Percentiles rank a stretch among this genome's conserved stretches.
These are phyloP conservation scores for Cenococcum geophilum DNA, from an alignment of 495 filamentous ascomycete genomes.

Conservation along the genomic window DNA sequence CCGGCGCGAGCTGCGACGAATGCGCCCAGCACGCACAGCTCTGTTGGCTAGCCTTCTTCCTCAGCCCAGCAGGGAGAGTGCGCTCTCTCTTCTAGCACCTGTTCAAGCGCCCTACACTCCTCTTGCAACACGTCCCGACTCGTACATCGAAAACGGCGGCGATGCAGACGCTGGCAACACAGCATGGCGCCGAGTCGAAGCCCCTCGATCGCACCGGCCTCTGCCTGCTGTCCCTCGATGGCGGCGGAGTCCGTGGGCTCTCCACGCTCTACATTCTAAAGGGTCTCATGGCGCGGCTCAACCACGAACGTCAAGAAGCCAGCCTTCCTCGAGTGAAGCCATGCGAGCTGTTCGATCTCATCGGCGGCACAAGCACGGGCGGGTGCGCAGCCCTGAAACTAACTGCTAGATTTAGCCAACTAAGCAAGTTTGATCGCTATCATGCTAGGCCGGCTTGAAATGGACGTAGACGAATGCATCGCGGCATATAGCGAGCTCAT, in stretches of 20 bases:
- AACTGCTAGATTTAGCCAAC: background rate
- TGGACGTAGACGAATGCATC: slow-evolving; percentile 18
- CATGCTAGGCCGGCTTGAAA: slow-evolving; percentile 27
- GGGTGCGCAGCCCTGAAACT: slow-evolving; percentile 8
- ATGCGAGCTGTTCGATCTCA: slow-evolving; percentile 29
- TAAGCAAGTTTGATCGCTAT: slow-evolving; percentile 25
- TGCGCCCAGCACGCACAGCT: too few species aligned
- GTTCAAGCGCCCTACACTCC: too few species aligned
- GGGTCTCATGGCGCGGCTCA: slow-evolving; percentile 20
- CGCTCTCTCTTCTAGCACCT: too few species aligned
- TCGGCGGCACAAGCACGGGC: slow-evolving; percentile 26
- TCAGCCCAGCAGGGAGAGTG: too few species aligned
- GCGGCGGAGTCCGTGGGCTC: slow-evolving; percentile 28
- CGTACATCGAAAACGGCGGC: too few species aligned
- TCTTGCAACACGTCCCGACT: too few species aligned
- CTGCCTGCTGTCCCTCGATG: slow-evolving; percentile 22
- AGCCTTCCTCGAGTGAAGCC: slow-evolving; percentile 11
- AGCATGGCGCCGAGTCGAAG: background rate
- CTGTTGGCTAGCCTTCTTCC: too few species aligned
- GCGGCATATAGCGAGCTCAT: slow-evolving; percentile 18
- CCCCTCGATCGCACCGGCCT: slow-evolving; percentile 1
- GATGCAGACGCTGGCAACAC: too few species aligned
- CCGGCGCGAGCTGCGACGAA: too few species aligned
- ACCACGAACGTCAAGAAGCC: slow-evolving; percentile 14
- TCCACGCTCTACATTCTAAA: slow-evolving; percentile 20